Evolutionary conservation across 2,329 filamentous ascomycete genomes (phyloP).

Genomic region (Chaetomium sp.): DNA sequence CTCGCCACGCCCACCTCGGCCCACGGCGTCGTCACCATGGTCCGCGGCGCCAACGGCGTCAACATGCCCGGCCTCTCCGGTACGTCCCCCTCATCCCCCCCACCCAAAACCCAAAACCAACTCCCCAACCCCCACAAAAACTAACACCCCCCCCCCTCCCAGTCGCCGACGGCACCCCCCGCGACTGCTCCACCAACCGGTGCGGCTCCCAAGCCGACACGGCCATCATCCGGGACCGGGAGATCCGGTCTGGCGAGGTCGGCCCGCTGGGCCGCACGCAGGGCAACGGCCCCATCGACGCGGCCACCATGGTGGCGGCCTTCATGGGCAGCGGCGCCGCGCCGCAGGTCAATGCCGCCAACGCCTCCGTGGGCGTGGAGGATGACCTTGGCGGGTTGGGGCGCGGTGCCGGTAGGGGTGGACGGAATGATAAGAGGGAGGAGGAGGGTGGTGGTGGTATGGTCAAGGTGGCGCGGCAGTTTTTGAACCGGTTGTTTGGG

Average conservation of each 20-base stretch:
- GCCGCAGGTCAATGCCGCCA: conserved; percentile 31
- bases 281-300: conserved; percentile 60
- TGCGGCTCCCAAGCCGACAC: conserved; percentile 71
- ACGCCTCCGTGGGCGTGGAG: conserved; percentile 30
- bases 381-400: conserved; percentile 26
- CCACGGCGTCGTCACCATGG: conserved; percentile 59
- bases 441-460: not conserved
- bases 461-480: conserved; percentile 23
- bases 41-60: conserved; percentile 63
- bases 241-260: conserved; percentile 57
- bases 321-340: conserved; percentile 58
- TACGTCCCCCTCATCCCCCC: conserved; percentile 5
- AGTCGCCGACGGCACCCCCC: conserved; percentile 65
- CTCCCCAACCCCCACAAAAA: not conserved
- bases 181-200: conserved; percentile 62
- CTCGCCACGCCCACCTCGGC: conserved; percentile 54
- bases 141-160: not conserved
- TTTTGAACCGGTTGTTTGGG: conserved; percentile 24
- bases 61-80: conserved; percentile 63
- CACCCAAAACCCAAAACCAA: not conserved
- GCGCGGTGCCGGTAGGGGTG: not conserved
- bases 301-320: conserved; percentile 56
- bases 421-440: conserved; percentile 11
- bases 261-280: conserved; percentile 66
- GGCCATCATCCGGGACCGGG: conserved; percentile 65